These are phyloP conservation scores for Xylaria sp. DNA, from an alignment of 2,329 filamentous ascomycete genomes.

Conservation along the genomic window DNA sequence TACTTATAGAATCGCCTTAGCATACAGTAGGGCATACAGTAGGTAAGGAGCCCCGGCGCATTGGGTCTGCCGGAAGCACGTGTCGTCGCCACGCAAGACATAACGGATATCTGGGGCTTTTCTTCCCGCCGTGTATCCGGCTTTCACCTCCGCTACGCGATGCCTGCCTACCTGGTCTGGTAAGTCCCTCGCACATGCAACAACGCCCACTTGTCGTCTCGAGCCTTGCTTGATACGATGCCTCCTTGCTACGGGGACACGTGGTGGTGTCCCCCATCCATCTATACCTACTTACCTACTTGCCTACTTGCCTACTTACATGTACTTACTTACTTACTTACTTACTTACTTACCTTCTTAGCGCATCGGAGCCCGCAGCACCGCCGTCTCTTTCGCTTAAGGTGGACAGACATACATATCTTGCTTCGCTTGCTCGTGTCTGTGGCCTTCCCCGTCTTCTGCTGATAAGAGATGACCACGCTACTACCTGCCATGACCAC, in stretches of 20 bases:
- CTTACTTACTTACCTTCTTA: too few species aligned
- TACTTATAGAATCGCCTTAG: background rate
- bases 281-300: too few species aligned
- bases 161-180: background rate
- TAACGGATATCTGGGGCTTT: background rate
- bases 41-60: background rate
- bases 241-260: background rate
- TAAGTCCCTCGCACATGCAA: background rate
- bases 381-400: constrained; percentile 2
- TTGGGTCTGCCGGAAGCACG: constrained; percentile 11
- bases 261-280: constrained; percentile 5
- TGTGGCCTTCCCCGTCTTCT: background rate
- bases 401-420: constrained; percentile 13
- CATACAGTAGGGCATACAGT: too few species aligned
- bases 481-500: background rate
- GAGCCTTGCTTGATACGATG: constrained; percentile 4
- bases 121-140: background rate
- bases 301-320: too few species aligned
- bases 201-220: background rate
- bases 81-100: background rate
- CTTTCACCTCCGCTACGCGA: constrained; percentile 11
- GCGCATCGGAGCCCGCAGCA: constrained; percentile 10
- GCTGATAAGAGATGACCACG: background rate
- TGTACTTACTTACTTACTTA: too few species aligned
- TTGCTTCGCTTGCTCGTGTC: background rate